Conservation (phyloP, 2,329 filamentous ascomycete genomes). For the Colletotrichum graminicola region DNA sequence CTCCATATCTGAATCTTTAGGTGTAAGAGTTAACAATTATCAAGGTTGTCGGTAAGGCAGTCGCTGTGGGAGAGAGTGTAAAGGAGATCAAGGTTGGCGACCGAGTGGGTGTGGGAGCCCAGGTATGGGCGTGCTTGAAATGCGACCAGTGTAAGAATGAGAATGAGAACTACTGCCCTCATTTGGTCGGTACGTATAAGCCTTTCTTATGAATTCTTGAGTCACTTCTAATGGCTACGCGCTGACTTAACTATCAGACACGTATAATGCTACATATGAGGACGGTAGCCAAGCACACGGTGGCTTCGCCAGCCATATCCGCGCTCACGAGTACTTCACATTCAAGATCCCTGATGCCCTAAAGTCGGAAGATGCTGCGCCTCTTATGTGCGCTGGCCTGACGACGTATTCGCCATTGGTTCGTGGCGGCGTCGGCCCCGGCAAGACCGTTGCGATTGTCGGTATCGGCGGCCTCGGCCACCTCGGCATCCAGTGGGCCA, state of each 20-base stretch:
- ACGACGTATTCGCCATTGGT: constrained; percentile 79
- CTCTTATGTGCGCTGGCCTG: constrained; percentile 83
- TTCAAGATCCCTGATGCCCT: constrained; percentile 69
- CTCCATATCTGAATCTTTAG: neutral
- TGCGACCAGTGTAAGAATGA: constrained; percentile 60
- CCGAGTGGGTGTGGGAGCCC: constrained; percentile 73
- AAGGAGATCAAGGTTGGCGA: constrained; percentile 70
- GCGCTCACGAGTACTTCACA: constrained; percentile 68
- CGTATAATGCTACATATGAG: constrained; percentile 69
- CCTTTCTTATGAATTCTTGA: rapidly evolving
- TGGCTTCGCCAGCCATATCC: constrained; percentile 66
- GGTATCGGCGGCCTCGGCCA: constrained; percentile 82
- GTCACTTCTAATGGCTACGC: rapidly evolving
- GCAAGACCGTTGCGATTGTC: constrained; percentile 78
- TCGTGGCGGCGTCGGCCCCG: constrained; percentile 75
- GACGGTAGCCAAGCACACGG: constrained; percentile 74
- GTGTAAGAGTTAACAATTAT: constrained; percentile 10
- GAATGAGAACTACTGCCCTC: constrained; percentile 65
- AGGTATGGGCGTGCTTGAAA: constrained; percentile 68
- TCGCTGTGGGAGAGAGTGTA: constrained; percentile 60
- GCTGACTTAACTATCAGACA: constrained; percentile 51
- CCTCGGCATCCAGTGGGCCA: constrained; percentile 78
- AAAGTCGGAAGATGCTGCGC: constrained; percentile 65
- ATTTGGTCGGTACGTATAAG: constrained; percentile 53
- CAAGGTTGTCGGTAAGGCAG: constrained; percentile 66